Conservation (phyloP, 768 basidiomycete genomes). For the Tricholoma flavovirens region DNA sequence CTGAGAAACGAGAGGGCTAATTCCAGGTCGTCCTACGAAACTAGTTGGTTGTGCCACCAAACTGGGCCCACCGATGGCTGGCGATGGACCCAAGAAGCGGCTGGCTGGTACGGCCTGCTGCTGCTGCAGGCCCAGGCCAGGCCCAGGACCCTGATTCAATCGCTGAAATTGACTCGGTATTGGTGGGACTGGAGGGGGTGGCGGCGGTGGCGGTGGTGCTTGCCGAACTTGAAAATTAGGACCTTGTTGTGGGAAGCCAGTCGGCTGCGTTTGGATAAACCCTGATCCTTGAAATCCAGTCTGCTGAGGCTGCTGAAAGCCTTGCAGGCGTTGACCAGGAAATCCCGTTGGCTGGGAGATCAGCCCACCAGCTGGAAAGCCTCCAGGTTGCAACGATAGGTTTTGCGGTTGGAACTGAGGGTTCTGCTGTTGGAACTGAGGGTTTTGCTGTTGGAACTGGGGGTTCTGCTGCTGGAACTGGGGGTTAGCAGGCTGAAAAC, state of each 20-base stretch:
- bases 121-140: conserved; percentile 33
- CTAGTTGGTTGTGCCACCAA: conserved; percentile 55
- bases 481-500: conserved; percentile 40
- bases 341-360: conserved; percentile 62
- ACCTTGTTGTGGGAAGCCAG: conserved; percentile 39
- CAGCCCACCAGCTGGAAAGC: conserved; percentile 35
- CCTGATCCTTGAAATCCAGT: conserved; percentile 45
- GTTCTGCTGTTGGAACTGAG: conserved; percentile 26
- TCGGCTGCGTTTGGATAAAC: conserved; percentile 47
- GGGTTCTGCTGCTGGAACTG: conserved; percentile 41
- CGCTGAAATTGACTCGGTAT: conserved; percentile 59
- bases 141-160: conserved; percentile 30
- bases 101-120: conserved; percentile 36
- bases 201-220: conserved; percentile 36
- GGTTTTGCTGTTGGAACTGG: conserved; percentile 28
- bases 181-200: conserved; percentile 55
- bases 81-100: conserved; percentile 55
- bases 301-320: conserved; percentile 57
- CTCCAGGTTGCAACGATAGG: conserved; percentile 25
- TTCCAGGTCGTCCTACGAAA: conserved; percentile 37
- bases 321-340: conserved; percentile 33
- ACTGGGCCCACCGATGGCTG: conserved; percentile 37
- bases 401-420: conserved; percentile 26
- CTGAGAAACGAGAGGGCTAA: conserved; percentile 57
- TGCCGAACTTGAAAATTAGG: conserved; percentile 38